A percentile compares a stretch with the other conserved stretches of the same genome.
phyloP scores from a whole-genome alignment of 768 basidiomycete species.

The Auriscalpium vulgare region DNA sequence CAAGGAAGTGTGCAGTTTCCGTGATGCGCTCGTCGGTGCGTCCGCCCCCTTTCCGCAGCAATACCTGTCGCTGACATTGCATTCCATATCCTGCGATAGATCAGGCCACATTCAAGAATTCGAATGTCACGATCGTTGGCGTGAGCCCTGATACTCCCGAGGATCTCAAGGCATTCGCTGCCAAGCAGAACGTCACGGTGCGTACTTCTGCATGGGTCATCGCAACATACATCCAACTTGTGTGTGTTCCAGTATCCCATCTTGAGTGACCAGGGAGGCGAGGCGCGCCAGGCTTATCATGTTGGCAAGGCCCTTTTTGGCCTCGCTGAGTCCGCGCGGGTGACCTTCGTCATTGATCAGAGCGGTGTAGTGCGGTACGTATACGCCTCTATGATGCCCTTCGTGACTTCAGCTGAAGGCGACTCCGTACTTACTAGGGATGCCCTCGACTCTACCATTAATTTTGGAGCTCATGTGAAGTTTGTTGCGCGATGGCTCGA shows the following conservation, averaged over 20 bases:
- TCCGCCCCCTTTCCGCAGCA: background rate
- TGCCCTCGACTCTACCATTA: slow-evolving; percentile 50
- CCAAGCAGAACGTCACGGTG: slow-evolving; percentile 60
- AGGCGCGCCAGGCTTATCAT: slow-evolving; percentile 53
- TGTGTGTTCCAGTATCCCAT: slow-evolving; percentile 54
- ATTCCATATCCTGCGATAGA: slow-evolving; percentile 31
- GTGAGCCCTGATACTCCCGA: slow-evolving; percentile 65
- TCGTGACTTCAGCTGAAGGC: background rate
- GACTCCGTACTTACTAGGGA: slow-evolving; percentile 43
- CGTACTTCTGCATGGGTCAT: slow-evolving; percentile 13
- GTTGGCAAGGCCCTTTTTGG: slow-evolving; percentile 67
- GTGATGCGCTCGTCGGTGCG: slow-evolving; percentile 66
- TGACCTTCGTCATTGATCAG: slow-evolving; percentile 71
- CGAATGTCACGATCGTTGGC: slow-evolving; percentile 61
- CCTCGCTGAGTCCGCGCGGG: slow-evolving; percentile 44
- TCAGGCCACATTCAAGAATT: slow-evolving; percentile 55
- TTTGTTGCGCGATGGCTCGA: slow-evolving; percentile 66
- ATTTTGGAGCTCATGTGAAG: slow-evolving; percentile 57
- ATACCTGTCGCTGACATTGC: background rate
- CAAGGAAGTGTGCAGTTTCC: slow-evolving; percentile 73
- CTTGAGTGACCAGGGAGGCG: slow-evolving; percentile 60
- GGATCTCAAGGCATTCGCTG: slow-evolving; percentile 69
- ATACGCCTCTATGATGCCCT: no score
- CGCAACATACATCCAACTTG: background rate
- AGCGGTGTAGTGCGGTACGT: slow-evolving; percentile 59